Base-by-base conservation (phyloP, 306 rosid species). In the peach (Prunus persica) region DNA sequence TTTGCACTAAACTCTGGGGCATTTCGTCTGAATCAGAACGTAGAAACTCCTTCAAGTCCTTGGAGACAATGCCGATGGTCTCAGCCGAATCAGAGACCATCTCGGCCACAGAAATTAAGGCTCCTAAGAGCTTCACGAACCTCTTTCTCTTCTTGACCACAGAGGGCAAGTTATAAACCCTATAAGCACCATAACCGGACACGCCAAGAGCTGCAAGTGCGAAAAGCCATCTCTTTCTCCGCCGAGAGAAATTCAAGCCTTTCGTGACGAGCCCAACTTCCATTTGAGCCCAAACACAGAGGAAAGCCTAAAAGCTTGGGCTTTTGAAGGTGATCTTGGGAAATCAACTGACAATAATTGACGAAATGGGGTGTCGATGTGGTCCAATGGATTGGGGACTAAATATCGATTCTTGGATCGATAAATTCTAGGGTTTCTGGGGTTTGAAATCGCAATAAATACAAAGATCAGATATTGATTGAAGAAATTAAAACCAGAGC, bases 141-240 rank as follows among this genome's bases (percentile, higher is more conserved):
- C 86, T 83, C 69, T 51, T 81, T 76, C 97, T 79, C 77, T 81
- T 90, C 30, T 55, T 88, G 79, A 56, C 81, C 22, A 95, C 86
- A 61, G 91, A 84, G 38, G 96, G 97, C 5, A 65, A 71, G 81
- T 84, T 67, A 80, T 88, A 92, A 28, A 91, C 84, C 84, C 57
- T 83, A 78, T 90, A 95, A 55, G 81, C 93, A 10, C 93, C 92
- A 56, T 90, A 92, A 57, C 93, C 85, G 27, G 98, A 92, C 49
- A 83, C 82, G 5, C 97, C 97, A 49, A 88, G 73, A 12, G 82
- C 71, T 6, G 90, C 90, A 8, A 88, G 82, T 3, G 86, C 73
- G 60, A 92, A 50, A 81, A 95, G 84, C 88, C 89, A 85, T 6
- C 77, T 86, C 78, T 69, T 86, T 54, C 84, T 86, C 41, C 82